phyloP scores from a whole-genome alignment of 441 rosid genomes.

The Aquilaria agallochum region DNA sequence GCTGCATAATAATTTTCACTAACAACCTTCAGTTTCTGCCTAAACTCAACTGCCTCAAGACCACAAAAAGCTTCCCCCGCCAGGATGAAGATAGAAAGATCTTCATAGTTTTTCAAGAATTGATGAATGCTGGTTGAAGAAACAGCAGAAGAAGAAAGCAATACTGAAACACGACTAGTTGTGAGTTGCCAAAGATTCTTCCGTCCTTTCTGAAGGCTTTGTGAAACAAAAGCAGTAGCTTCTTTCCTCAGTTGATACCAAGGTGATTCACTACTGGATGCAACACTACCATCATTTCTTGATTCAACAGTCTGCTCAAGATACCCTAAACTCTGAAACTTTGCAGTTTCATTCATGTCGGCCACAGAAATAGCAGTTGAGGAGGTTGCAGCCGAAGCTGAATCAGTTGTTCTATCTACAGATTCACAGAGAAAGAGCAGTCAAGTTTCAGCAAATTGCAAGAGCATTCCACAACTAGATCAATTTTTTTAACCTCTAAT shows the following conservation, averaged over 20 bases:
- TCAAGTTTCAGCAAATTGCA: slow-evolving; percentile 31
- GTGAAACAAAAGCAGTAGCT: slow-evolving; percentile 81
- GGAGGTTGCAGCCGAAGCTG: slow-evolving; percentile 36
- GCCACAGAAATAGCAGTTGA: slow-evolving; percentile 19
- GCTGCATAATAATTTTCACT: slow-evolving; percentile 82
- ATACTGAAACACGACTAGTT: slow-evolving; percentile 85
- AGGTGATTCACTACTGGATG: slow-evolving; percentile 75
- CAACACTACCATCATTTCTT: slow-evolving; percentile 48
- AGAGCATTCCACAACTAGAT: slow-evolving; percentile 35
- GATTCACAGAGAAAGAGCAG: slow-evolving; percentile 31
- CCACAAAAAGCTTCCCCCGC: slow-evolving; percentile 99
- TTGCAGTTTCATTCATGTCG: slow-evolving; percentile 29
- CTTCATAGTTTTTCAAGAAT: slow-evolving; percentile 91
- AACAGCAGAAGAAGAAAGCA: slow-evolving; percentile 87
- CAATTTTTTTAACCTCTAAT: slow-evolving; percentile 34
- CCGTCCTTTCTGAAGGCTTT: slow-evolving; percentile 87
- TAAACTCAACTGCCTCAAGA: slow-evolving; percentile 86
- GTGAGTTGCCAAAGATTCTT: slow-evolving; percentile 99
- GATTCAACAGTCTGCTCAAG: slow-evolving; percentile 32
- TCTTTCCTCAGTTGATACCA: slow-evolving; percentile 96
- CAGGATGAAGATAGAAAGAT: slow-evolving; percentile 77
- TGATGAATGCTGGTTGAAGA: slow-evolving; percentile 91
- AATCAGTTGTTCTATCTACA: slow-evolving; percentile 26
- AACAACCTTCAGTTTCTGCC: slow-evolving; percentile 88
- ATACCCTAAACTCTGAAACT: slow-evolving; percentile 25